Percentiles rank a stretch among this genome's conserved stretches.
These are phyloP conservation scores for Chenopodium quinoa DNA, from an alignment of 148 eudicot species.

Conservation along the genomic window DNA sequence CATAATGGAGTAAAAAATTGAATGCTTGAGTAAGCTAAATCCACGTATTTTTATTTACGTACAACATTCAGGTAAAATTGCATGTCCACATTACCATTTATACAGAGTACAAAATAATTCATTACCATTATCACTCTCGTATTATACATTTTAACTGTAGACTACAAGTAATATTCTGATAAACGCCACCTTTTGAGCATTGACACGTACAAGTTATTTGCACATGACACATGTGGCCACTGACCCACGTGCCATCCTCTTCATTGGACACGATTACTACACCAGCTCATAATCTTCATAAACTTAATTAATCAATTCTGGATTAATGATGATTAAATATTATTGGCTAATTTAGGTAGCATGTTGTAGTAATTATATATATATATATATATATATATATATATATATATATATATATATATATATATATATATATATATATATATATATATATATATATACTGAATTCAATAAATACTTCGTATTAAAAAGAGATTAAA, in stretches of 20 bases:
- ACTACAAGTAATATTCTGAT: too few species aligned
- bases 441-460: too few species aligned
- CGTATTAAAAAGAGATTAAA: background rate
- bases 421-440: rapidly evolving
- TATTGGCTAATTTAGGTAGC: background rate
- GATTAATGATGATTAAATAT: background rate
- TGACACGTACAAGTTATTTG: background rate
- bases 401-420: rapidly evolving
- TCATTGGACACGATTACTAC: background rate
- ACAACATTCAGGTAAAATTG: too few species aligned
- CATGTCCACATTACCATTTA: too few species aligned
- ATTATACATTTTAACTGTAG: too few species aligned
- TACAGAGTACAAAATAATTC: too few species aligned
- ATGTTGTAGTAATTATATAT: background rate
- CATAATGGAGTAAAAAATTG: too few species aligned
- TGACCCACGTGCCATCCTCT: slow-evolving; percentile 7
- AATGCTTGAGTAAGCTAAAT: too few species aligned
- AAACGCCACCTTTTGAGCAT: too few species aligned
- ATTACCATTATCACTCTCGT: too few species aligned
- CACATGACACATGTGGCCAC: slow-evolving; percentile 16
- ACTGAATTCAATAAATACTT: background rate
- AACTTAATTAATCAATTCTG: background rate
- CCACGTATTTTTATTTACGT: too few species aligned
- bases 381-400: rapidly evolving
- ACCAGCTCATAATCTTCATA: background rate